A percentile compares a stretch with the other conserved stretches of the same genome.
These are phyloP conservation scores for Auricularia heimuer DNA, from an alignment of 768 basidiomycete genomes.

Conservation along the genomic window DNA sequence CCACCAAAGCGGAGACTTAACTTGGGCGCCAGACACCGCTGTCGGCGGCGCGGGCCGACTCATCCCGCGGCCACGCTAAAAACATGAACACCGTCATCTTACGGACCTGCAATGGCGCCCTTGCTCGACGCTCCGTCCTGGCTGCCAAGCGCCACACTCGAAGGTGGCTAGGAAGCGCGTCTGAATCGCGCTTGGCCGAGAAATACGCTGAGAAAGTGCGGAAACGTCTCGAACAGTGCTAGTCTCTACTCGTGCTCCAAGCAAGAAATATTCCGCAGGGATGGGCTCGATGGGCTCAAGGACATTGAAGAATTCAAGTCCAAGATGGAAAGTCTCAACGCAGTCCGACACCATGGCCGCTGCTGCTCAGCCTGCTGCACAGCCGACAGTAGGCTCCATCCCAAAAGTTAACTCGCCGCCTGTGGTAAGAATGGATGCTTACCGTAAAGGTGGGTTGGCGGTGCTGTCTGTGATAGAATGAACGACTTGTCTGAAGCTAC, in stretches of 20 bases:
- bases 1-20: too few relatives aligned
- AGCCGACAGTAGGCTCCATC: not conserved
- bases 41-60: too few relatives aligned
- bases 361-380: conserved; percentile 5
- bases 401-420: conserved; percentile 1
- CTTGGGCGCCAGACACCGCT: too few relatives aligned
- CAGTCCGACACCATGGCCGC: conserved; percentile 18
- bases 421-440: conserved; percentile 42
- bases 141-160: not conserved
- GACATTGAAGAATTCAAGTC: conserved; percentile 29
- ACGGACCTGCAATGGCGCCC: too few relatives aligned
- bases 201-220: conserved; percentile 67
- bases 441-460: conserved; percentile 46
- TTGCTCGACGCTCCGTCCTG: too few relatives aligned
- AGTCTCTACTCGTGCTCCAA: not conserved
- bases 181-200: not conserved
- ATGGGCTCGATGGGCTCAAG: conserved; percentile 22
- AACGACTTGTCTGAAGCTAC: not conserved
- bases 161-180: not conserved
- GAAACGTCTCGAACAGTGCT: conserved; percentile 56
- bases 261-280: too few relatives aligned
- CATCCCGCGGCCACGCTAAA: too few relatives aligned
- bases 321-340: conserved; percentile 25
- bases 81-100: too few relatives aligned
- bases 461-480: not conserved